Evolutionary conservation across 176 grass and related monocot genomes (phyloP).

Genomic region (Oryza meridionalis): DNA sequence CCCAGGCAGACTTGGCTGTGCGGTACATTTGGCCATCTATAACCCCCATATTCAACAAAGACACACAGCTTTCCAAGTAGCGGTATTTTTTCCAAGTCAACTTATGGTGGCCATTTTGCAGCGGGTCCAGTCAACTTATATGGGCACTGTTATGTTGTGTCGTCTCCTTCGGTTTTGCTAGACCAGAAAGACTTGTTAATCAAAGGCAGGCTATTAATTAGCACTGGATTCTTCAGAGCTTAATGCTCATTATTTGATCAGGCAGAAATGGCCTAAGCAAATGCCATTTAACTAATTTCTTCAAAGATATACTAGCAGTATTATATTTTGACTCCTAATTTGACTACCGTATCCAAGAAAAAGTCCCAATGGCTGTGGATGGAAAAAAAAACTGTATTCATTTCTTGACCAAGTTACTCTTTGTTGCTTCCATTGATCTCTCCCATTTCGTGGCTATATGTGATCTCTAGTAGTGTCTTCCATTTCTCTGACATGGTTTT

Average conservation of each 20-base stretch:
- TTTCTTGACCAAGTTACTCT: slow-evolving; percentile 35
- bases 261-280: no score
- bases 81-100: not conserved
- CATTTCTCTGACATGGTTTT: no score
- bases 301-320: not conserved
- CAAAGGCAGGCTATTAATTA: not conserved
- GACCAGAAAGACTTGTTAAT: not conserved
- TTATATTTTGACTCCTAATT: not conserved
- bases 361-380: not conserved
- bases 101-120: not conserved
- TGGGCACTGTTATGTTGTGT: not conserved
- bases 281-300: not conserved
- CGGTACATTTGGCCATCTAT: no score
- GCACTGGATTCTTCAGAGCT: no score
- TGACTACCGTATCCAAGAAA: not conserved
- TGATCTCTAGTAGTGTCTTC: no score
- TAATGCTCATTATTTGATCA: no score
- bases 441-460: not conserved
- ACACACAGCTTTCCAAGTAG: not conserved
- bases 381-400: not conserved
- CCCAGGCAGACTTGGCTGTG: no score
- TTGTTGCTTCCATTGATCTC: not conserved
- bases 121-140: not conserved
- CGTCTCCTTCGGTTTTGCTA: not conserved
- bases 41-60: slow-evolving; percentile 19